Conservation (phyloP, 2,329 filamentous ascomycete genomes). For the Incumbomyces lentus region DNA sequence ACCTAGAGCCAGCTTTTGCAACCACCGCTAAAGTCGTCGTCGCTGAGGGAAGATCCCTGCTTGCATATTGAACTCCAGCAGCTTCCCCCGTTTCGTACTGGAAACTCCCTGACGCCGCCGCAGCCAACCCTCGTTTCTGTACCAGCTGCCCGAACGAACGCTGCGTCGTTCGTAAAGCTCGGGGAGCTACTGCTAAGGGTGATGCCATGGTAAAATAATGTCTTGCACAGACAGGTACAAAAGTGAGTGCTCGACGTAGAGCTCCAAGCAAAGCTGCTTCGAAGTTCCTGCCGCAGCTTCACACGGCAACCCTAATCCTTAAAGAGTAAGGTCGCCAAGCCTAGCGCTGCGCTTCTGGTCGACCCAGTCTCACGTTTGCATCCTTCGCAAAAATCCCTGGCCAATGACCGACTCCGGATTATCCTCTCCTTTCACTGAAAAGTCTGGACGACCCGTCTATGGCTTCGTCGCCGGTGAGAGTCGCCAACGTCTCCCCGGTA, state of each 20-base stretch:
- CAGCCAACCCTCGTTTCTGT: conserved; percentile 51
- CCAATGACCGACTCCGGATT: conserved; percentile 1
- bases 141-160: conserved; percentile 48
- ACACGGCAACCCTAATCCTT: background rate
- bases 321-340: conserved; percentile 4
- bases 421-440: background rate
- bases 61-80: conserved; percentile 82
- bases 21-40: conserved; percentile 87
- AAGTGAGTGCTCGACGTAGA: background rate
- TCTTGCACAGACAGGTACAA: background rate
- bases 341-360: background rate
- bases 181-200: conserved; percentile 54
- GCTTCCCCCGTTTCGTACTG: conserved; percentile 80
- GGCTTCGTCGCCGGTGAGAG: conserved; percentile 6
- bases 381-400: background rate
- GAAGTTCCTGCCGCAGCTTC: conserved; percentile 4
- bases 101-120: conserved; percentile 63
- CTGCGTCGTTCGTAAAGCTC: conserved; percentile 53
- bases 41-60: conserved; percentile 76
- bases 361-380: background rate
- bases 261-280: background rate
- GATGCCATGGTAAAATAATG: conserved; percentile 51
- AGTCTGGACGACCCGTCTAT: background rate
- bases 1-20: conserved; percentile 87
- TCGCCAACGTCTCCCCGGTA: background rate